Base-by-base conservation (phyloP, 2,329 filamentous ascomycete genomes). In the Curvularia verruculosa region DNA sequence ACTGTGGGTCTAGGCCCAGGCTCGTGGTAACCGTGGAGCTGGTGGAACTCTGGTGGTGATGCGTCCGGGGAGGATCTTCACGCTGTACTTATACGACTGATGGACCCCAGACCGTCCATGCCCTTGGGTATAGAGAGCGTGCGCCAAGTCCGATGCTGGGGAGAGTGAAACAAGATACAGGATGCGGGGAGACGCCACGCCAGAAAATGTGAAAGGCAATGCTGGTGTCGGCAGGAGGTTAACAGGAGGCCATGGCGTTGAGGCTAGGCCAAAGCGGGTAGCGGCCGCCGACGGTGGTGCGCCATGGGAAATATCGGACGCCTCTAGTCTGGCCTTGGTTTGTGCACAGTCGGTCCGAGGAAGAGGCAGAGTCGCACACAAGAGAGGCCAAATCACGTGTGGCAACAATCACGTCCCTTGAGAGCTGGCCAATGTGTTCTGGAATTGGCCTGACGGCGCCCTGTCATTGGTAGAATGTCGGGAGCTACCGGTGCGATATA, bases 131-230 rank as follows among this genome's bases (percentile, higher is more conserved):
- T 52, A 21, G 45, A 41, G 54, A 49, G 58, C 49, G 52, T 46
- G 15, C 37, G 65, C 67, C 63, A 66, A 67, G 64, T 57, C 34
- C 31, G 29, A 52, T 28, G 49, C 44, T 45, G 58, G 59, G 54
- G 60, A 60, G 61, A 60, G 54, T 64, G 60, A 61, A 63, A 59
- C 54, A 52, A 58, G 53, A 57, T 58, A 63, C 64, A 60, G 66
- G 59, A 63, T 66, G 69, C 67, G 63, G 64, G 62, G 66, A 64
- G 49, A 60, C 61, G 61, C 62, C 59, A 65, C 56, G 51, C 26
- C 39, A 44, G 54, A 45, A 46, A 48, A 45, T 47, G 57, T 58
- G 34, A 58, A n/a, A 56, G 49, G 43, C 49, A 49, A 37, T 53
- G n/a, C 41, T 48, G 15, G 15, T 18, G 15, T 23, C 31, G 37